phyloP scores from a whole-genome alignment of 257 asterid species.

The Primulina tabacum region DNA sequence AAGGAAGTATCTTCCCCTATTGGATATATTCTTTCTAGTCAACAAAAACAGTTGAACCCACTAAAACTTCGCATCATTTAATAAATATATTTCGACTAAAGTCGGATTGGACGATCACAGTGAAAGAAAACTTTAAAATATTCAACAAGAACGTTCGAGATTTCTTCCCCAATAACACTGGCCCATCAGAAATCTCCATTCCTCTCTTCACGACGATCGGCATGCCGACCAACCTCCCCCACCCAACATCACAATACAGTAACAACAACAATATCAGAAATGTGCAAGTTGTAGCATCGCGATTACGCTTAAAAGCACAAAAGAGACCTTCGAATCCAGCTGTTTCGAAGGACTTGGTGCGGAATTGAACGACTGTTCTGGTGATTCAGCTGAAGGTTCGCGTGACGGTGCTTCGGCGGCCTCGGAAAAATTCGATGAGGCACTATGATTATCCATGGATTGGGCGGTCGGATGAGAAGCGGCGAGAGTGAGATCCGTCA shows the following conservation, averaged over 20 bases:
- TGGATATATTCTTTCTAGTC: background rate
- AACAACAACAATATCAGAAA: background rate
- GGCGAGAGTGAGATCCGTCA: slow-evolving; percentile 45
- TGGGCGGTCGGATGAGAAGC: slow-evolving; percentile 45
- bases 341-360: slow-evolving; percentile 50
- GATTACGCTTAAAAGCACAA: slow-evolving; percentile 3
- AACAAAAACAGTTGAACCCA: background rate
- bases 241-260: background rate
- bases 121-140: background rate
- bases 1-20: background rate
- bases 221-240: too few species aligned
- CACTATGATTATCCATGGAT: slow-evolving; percentile 39
- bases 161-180: background rate
- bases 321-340: slow-evolving; percentile 50
- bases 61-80: background rate
- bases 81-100: background rate
- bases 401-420: slow-evolving; percentile 39
- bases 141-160: background rate
- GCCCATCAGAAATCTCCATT: background rate
- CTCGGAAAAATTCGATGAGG: slow-evolving; percentile 32
- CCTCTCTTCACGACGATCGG: background rate
- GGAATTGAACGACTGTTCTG: slow-evolving; percentile 43
- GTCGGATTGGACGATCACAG: background rate
- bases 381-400: slow-evolving; percentile 30
- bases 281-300: background rate